These are phyloP conservation scores for Xylaria polymorpha DNA, from an alignment of 2,329 filamentous ascomycete genomes.

Conservation along the genomic window DNA sequence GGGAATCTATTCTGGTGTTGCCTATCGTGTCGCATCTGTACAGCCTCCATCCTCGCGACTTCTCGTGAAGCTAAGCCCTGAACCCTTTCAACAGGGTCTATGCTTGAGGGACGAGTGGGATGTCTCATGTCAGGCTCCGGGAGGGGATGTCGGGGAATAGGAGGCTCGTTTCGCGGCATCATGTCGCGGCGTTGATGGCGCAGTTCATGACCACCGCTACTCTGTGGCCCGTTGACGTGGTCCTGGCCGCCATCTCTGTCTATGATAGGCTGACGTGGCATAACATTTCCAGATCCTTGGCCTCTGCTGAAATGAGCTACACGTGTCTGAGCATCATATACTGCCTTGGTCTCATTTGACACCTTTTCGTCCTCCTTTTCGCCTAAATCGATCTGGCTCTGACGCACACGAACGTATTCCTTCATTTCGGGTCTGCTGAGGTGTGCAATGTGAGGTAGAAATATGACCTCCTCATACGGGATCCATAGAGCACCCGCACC, in stretches of 20 bases:
- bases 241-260: slow-evolving; percentile 42
- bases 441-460: slow-evolving; percentile 65
- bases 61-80: slow-evolving; percentile 63
- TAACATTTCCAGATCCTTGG: slow-evolving; percentile 20
- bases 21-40: slow-evolving; percentile 63
- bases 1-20: slow-evolving; percentile 58
- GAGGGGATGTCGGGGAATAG: slow-evolving; percentile 49
- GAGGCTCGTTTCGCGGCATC: slow-evolving; percentile 45
- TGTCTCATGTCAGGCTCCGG: slow-evolving; percentile 53
- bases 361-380: slow-evolving; percentile 61
- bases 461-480: slow-evolving; percentile 69
- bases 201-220: slow-evolving; percentile 50
- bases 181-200: slow-evolving; percentile 57
- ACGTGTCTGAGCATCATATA: slow-evolving; percentile 62
- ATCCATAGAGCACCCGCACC: slow-evolving; percentile 73
- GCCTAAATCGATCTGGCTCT: slow-evolving; percentile 66
- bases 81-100: slow-evolving; percentile 59
- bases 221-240: slow-evolving; percentile 27
- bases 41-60: slow-evolving; percentile 63
- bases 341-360: slow-evolving; percentile 64
- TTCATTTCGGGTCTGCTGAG: slow-evolving; percentile 68
- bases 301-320: slow-evolving; percentile 51
- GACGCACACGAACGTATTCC: slow-evolving; percentile 71
- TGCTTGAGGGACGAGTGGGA: slow-evolving; percentile 49
- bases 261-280: slow-evolving; percentile 29